Conservation (phyloP, 176 grass and related monocot species). For the Pontederia paniculata region DNA sequence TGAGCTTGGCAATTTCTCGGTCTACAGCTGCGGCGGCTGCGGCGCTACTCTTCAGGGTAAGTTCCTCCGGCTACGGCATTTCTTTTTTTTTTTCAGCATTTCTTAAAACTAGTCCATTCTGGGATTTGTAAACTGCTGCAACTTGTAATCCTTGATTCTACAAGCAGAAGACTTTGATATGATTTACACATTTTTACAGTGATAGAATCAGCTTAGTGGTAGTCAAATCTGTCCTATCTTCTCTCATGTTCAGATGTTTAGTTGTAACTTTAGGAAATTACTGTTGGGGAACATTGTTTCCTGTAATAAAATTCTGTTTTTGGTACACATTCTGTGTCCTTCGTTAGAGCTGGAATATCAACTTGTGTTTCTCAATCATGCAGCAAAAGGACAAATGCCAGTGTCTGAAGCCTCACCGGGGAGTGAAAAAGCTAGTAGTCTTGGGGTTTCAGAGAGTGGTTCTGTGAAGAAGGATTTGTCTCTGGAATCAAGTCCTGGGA, state of each 20-base stretch:
- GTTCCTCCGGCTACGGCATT: not conserved
- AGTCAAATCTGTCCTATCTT: too few species aligned
- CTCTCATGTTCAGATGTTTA: too few species aligned
- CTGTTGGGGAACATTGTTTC: too few species aligned
- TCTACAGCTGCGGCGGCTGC: constrained; percentile 87
- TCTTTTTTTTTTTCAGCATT: not conserved
- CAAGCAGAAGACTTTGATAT: too few species aligned
- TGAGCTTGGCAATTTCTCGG: constrained; percentile 64
- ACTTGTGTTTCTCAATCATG: constrained; percentile 18
- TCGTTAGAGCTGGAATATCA: constrained; percentile 5
- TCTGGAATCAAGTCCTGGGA: constrained; percentile 17
- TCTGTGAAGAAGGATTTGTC: constrained; percentile 28
- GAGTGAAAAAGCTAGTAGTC: constrained; percentile 48
- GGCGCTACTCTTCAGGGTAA: constrained; percentile 70
- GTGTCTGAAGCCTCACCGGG: constrained; percentile 31
- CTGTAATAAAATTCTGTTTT: not conserved
- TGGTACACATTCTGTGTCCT: not conserved
- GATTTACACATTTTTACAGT: too few species aligned
- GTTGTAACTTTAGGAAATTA: too few species aligned
- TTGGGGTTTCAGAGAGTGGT: constrained; percentile 46
- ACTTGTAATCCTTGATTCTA: too few species aligned
- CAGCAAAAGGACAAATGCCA: constrained; percentile 53
- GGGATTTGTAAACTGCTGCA: too few species aligned
- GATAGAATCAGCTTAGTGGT: too few species aligned
- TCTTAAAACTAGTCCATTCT: not conserved